Evolutionary conservation across 2,329 filamentous ascomycete genomes (phyloP).

Genomic region (Diaporthe sp.): DNA sequence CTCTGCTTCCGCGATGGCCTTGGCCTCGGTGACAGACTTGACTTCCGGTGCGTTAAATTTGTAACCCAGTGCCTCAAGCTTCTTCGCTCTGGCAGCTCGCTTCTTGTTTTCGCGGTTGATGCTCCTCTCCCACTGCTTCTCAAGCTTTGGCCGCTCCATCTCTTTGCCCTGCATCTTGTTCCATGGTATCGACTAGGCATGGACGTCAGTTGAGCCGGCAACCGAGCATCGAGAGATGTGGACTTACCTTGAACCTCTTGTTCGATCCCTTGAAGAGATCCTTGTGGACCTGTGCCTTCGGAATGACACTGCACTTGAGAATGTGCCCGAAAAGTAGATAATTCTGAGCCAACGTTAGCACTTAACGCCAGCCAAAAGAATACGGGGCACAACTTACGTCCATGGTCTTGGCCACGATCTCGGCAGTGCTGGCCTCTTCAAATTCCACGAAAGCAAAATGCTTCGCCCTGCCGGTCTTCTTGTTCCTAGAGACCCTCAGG

Average conservation of each 20-base stretch:
- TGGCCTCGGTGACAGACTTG: constrained; percentile 63
- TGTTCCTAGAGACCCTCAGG: constrained; percentile 90
- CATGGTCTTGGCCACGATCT: constrained; percentile 96
- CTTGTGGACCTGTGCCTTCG: constrained; percentile 82
- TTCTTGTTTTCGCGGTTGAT: constrained; percentile 80
- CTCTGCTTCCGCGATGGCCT: constrained; percentile 51
- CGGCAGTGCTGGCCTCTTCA: constrained; percentile 79
- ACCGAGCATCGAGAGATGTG: too few relatives aligned
- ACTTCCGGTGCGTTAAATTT: constrained; percentile 82
- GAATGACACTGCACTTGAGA: constrained; percentile 86
- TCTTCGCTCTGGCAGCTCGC: constrained; percentile 77
- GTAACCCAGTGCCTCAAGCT: constrained; percentile 86
- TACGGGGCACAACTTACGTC: constrained; percentile 59
- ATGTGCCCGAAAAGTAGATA: constrained; percentile 97
- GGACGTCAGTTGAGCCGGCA: constrained; percentile 4
- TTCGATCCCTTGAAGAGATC: constrained; percentile 93
- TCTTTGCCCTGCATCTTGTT: constrained; percentile 86
- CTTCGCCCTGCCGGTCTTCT: constrained; percentile 89
- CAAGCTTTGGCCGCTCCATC: constrained; percentile 79
- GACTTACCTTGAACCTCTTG: constrained; percentile 80
- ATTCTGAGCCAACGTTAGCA: constrained; percentile 61
- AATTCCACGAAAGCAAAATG: constrained; percentile 98
- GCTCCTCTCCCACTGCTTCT: constrained; percentile 84
- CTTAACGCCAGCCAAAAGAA: neutral
- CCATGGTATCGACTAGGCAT: constrained; percentile 74